Percentiles rank a stretch among this genome's conserved stretches.
Conservation (phyloP, 2,329 filamentous ascomycete species). For the Dothistroma septosporum region DNA sequence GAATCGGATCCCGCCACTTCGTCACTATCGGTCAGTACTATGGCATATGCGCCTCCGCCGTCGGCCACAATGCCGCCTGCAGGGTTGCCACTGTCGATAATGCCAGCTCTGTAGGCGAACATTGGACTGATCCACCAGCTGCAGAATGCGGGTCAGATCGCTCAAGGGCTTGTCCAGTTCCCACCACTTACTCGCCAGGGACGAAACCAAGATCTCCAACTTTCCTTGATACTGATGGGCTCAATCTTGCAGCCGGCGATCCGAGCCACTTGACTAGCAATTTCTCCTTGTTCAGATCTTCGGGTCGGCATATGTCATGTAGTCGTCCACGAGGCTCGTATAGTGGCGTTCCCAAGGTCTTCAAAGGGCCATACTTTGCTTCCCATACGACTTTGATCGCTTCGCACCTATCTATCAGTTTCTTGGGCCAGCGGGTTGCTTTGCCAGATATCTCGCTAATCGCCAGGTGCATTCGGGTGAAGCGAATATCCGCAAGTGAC, state of each 20-base stretch:
- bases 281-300: slow-evolving; percentile 39
- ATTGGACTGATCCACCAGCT: slow-evolving; percentile 51
- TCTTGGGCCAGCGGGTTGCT: slow-evolving; percentile 46
- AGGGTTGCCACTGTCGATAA: slow-evolving; percentile 43
- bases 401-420: slow-evolving; percentile 45
- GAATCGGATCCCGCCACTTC: slow-evolving; percentile 37
- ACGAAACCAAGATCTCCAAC: slow-evolving; percentile 43
- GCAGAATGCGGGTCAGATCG: background rate
- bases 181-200: slow-evolving; percentile 43
- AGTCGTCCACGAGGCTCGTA: slow-evolving; percentile 44
- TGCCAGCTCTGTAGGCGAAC: slow-evolving; percentile 47
- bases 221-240: slow-evolving; percentile 34
- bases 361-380: slow-evolving; percentile 33
- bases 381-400: slow-evolving; percentile 40
- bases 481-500: slow-evolving; percentile 36
- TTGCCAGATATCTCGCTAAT: slow-evolving; percentile 42
- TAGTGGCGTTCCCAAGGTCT: slow-evolving; percentile 38
- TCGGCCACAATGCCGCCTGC: slow-evolving; percentile 44
- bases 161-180: background rate
- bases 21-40: slow-evolving; percentile 40
- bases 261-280: slow-evolving; percentile 33
- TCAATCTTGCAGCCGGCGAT: slow-evolving; percentile 30
- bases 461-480: slow-evolving; percentile 46
- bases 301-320: slow-evolving; percentile 38
- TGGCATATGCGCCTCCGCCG: slow-evolving; percentile 43